Base-by-base conservation (phyloP, 371 early-diverging fungal species). In the Apophysomyces trapeziformis region DNA sequence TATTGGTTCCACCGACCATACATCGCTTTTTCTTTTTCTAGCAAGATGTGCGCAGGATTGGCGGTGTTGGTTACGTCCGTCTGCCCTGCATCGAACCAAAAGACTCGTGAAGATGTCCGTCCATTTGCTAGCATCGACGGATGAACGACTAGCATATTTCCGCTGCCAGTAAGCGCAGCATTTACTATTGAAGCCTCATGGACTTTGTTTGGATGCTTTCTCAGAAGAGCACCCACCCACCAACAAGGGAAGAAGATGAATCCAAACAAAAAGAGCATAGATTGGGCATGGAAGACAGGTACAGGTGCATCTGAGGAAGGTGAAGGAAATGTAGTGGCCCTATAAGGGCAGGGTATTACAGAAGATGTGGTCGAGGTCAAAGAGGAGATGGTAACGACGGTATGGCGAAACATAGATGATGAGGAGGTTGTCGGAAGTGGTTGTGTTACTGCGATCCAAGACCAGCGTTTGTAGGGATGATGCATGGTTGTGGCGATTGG, bases 241-340 rank as follows among this genome's bases (percentile, higher is more conserved):
- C 82, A 81, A 57, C 73, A 75, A 13, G 82, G 82, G 54, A 81
- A 81, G 41, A 69, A 74, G 9, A 81, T 38, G 45, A 81, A 81
- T 0, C 82, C 82, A 71, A 81, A 78, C 2, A 81, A 58, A 56
- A 81, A 81, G 5, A 81, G 39, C 1, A 75, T n/a, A 1, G 81
- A 76, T 50, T 81, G 81, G 8, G 64, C 32, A 74, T 86, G 73
- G 1, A 13, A 60, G 54, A 59, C 60, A 16, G 36, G 41, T 64
- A 41, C 14, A 14, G 44, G 12, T 14, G 58, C 2, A 16, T 43
- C 5, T 13, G 12, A 35, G n/a, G 32, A 13, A 41, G 63, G 44
- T 9, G 50, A 36, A 32, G 35, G 64, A 18, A 26, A 11, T 1
- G 21, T 21, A 5, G 54, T 21, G n/a, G 54, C 8, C 5, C 21